Evolutionary conservation across 2,329 filamentous ascomycete species (phyloP).

Genomic region (Geosmithia morbida): DNA sequence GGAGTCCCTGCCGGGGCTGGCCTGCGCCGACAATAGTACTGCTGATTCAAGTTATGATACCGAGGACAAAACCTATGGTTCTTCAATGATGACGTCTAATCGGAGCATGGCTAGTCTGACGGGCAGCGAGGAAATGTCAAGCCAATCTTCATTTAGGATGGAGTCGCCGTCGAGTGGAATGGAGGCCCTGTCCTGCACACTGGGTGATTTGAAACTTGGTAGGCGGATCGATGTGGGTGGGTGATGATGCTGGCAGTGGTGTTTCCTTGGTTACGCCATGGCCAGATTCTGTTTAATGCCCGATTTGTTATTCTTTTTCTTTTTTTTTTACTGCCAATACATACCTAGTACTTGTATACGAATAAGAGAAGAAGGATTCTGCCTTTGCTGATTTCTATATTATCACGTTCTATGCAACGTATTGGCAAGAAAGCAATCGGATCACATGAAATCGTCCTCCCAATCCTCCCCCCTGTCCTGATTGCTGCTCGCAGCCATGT

Average conservation of each 20-base stretch:
- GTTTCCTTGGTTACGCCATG: background rate
- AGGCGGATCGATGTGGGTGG: slow-evolving; percentile 16
- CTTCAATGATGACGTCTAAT: background rate
- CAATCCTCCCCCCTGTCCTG: slow-evolving; percentile 67
- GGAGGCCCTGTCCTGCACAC: slow-evolving; percentile 11
- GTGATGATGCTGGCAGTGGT: slow-evolving; percentile 1
- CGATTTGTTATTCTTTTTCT: background rate
- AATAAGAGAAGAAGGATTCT: too few species aligned
- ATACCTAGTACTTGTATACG: background rate
- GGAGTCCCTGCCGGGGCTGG: background rate
- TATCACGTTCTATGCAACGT: too few species aligned
- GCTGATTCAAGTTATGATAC: background rate
- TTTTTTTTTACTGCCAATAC: background rate
- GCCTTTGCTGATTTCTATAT: background rate
- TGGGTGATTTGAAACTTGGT: slow-evolving; percentile 18
- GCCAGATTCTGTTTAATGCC: background rate
- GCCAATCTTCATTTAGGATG: slow-evolving; percentile 11
- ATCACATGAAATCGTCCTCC: slow-evolving; percentile 86
- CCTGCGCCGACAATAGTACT: background rate
- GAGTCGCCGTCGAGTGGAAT: slow-evolving; percentile 11
- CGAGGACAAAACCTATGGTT: background rate
- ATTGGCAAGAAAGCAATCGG: too few species aligned
- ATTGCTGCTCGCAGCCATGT: slow-evolving; percentile 66
- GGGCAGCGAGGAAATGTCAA: background rate
- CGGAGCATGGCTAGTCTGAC: background rate